phyloP scores from a whole-genome alignment of 352 stramenopile genomes.

The Phytophthora hybrid region DNA sequence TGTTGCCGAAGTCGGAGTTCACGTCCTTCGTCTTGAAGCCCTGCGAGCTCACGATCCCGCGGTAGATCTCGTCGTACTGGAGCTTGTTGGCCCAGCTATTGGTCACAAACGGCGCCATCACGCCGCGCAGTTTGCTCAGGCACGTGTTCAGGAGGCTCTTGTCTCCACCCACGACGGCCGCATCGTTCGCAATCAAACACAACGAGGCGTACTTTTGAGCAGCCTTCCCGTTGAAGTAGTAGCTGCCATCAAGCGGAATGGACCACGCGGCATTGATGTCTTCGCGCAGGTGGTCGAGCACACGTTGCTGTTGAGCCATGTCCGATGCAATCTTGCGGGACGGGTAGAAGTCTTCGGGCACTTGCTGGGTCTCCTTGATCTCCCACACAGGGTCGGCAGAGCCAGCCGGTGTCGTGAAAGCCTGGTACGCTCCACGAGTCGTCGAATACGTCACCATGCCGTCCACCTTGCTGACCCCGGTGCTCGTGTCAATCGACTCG shows the following conservation, averaged over 20 bases:
- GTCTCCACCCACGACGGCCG: slow-evolving; percentile 45
- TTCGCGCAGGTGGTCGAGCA: slow-evolving; percentile 49
- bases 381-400: slow-evolving; percentile 45
- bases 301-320: slow-evolving; percentile 47
- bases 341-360: slow-evolving; percentile 62
- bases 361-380: slow-evolving; percentile 51
- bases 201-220: slow-evolving; percentile 69
- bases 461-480: slow-evolving; percentile 36
- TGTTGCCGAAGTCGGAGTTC: slow-evolving; percentile 78
- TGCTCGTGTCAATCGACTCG: slow-evolving; percentile 51
- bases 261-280: slow-evolving; percentile 57
- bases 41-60: slow-evolving; percentile 63
- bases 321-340: slow-evolving; percentile 36
- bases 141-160: slow-evolving; percentile 51
- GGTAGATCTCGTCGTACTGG: slow-evolving; percentile 64
- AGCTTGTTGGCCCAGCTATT: slow-evolving; percentile 64
- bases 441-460: slow-evolving; percentile 61
- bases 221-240: slow-evolving; percentile 75
- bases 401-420: slow-evolving; percentile 40
- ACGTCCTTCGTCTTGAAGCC: slow-evolving; percentile 63
- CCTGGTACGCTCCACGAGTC: slow-evolving; percentile 60
- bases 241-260: slow-evolving; percentile 61
- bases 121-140: slow-evolving; percentile 43
- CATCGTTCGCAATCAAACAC: slow-evolving; percentile 67
- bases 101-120: slow-evolving; percentile 56